phyloP scores from a whole-genome alignment of 148 eudicot species.

The Tetragonia tetragonoides region DNA sequence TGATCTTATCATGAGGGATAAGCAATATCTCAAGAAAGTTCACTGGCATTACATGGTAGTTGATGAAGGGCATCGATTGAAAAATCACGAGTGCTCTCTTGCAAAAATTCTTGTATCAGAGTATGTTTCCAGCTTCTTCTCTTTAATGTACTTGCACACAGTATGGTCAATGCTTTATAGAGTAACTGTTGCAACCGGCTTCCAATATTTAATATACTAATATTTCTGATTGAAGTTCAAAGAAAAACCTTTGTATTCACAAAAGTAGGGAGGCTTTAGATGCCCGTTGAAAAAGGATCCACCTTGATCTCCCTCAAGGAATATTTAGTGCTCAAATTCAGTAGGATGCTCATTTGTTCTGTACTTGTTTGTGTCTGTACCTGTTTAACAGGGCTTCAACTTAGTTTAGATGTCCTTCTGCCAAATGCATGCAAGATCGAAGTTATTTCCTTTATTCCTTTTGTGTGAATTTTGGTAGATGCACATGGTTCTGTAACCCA shows the following conservation, averaged over 20 bases:
- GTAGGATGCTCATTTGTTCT: background rate
- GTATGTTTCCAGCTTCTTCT: slow-evolving; percentile 39
- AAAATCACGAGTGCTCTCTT: slow-evolving; percentile 91
- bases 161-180: background rate
- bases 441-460: background rate
- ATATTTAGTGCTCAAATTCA: slow-evolving; percentile 6
- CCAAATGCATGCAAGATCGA: background rate
- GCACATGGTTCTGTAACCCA: background rate
- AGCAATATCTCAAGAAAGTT: slow-evolving; percentile 82
- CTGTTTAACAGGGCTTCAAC: background rate
- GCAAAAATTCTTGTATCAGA: slow-evolving; percentile 86
- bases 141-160: background rate
- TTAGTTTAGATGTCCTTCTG: background rate
- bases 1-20: slow-evolving; percentile 97
- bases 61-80: slow-evolving; percentile 96
- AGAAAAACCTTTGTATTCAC: background rate
- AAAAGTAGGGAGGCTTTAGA: background rate
- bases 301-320: background rate
- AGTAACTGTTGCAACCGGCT: background rate
- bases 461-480: background rate
- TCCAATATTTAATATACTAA: background rate
- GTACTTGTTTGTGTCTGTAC: background rate
- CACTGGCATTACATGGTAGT: slow-evolving; percentile 92
- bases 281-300: background rate
- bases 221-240: background rate